These are phyloP conservation scores for Hypocrella siamensis DNA, from an alignment of 2,329 filamentous ascomycete species.

Conservation along the genomic window DNA sequence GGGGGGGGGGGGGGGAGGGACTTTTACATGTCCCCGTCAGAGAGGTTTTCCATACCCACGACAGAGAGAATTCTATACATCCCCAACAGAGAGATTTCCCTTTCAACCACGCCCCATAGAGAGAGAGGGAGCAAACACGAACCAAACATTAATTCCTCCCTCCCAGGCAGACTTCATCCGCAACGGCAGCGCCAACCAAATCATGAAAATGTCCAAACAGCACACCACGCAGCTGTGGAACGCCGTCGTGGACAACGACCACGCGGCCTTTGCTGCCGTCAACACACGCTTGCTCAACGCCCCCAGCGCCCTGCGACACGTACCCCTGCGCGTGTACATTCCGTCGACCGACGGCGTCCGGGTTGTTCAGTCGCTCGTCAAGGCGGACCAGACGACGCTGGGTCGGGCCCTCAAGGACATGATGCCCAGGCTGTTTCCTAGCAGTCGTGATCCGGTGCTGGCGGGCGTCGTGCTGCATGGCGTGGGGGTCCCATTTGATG, in stretches of 20 bases:
- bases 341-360: constrained; percentile 33
- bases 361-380: constrained; percentile 61
- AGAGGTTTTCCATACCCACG: too few species aligned
- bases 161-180: constrained; percentile 64
- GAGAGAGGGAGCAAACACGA: neutral
- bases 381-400: constrained; percentile 33
- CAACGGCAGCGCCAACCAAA: constrained; percentile 75
- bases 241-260: constrained; percentile 64
- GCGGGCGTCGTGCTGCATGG: constrained; percentile 80
- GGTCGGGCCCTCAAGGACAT: constrained; percentile 62
- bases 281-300: constrained; percentile 64
- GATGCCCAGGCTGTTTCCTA: constrained; percentile 74
- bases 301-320: constrained; percentile 57
- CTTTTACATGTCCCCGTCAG: too few species aligned
- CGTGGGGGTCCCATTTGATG: constrained; percentile 62
- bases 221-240: constrained; percentile 75
- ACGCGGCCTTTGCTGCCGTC: constrained; percentile 54
- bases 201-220: constrained; percentile 76
- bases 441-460: constrained; percentile 66
- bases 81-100: too few species aligned
- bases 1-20: too few species aligned
- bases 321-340: constrained; percentile 83
- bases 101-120: too few species aligned
- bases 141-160: too few species aligned
- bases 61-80: too few species aligned